Conservation (phyloP, 495 filamentous ascomycete species). For the Entonaema liquescens region DNA sequence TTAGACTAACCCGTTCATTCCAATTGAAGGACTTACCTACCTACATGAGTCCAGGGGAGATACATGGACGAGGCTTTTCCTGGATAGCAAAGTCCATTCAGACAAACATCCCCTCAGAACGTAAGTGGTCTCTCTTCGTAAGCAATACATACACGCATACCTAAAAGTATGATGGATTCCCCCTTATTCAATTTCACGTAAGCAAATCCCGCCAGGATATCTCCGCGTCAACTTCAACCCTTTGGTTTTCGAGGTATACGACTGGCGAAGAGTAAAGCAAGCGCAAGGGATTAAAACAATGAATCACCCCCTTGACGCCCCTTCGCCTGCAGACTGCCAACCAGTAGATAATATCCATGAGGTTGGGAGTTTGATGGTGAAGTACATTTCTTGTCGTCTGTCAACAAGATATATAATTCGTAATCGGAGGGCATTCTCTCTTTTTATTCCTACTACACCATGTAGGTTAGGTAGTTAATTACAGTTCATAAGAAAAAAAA, state of each 20-base stretch:
- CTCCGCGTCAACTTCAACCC: slow-evolving; percentile 71
- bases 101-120: not conserved
- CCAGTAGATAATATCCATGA: slow-evolving; percentile 61
- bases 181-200: not conserved
- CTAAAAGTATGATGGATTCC: not conserved
- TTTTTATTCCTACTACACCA: not conserved
- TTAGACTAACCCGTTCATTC: slow-evolving; percentile 2
- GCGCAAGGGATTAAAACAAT: slow-evolving; percentile 40
- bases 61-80: slow-evolving; percentile 19
- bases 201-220: slow-evolving; percentile 67
- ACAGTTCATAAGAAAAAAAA: not conserved
- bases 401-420: not conserved
- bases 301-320: slow-evolving; percentile 48
- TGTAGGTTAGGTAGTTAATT: too few species aligned
- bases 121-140: slow-evolving; percentile 9
- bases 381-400: slow-evolving; percentile 58
- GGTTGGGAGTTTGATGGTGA: slow-evolving; percentile 77
- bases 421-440: not conserved
- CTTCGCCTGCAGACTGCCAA: slow-evolving; percentile 76
- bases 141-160: not conserved
- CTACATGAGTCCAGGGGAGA: not conserved
- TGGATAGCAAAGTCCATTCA: not conserved
- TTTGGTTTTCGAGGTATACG: slow-evolving; percentile 82
- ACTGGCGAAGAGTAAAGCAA: slow-evolving; percentile 71
- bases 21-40: not conserved